phyloP scores from a whole-genome alignment of 345 rosid genomes.

The Eucalyptus leucophloia region DNA sequence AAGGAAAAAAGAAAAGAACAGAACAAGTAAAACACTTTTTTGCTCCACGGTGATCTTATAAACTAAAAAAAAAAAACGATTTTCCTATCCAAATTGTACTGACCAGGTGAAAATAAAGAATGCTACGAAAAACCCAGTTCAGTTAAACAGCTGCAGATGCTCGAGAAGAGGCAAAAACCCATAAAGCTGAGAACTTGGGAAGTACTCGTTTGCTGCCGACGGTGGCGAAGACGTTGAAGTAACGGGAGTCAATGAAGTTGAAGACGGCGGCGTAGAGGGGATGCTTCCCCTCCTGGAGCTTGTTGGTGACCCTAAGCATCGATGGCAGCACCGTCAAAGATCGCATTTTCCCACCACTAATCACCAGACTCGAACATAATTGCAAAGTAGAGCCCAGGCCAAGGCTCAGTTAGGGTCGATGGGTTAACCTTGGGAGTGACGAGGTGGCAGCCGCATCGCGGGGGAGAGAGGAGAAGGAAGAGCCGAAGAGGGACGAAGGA shows the following conservation, averaged over 20 bases:
- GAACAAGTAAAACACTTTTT: neutral
- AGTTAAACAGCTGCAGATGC: neutral
- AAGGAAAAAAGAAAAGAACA: neutral
- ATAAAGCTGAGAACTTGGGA: neutral
- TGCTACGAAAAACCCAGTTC: neutral
- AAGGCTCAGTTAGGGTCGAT: too few species aligned
- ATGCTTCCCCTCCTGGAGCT: slow-evolving; percentile 81
- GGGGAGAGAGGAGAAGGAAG: too few species aligned
- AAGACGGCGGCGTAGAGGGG: slow-evolving; percentile 86
- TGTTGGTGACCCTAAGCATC: slow-evolving; percentile 41
- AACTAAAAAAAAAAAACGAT: neutral
- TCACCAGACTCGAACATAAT: neutral
- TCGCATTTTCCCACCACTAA: neutral
- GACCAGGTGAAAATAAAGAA: neutral
- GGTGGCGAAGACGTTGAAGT: slow-evolving; percentile 83
- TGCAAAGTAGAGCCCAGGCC: neutral
- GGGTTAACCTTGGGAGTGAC: too few species aligned
- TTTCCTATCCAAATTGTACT: neutral
- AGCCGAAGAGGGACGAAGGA: too few species aligned
- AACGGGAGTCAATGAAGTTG: slow-evolving; percentile 86
- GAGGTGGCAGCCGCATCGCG: too few species aligned
- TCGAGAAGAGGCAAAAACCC: neutral
- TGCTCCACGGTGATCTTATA: neutral
- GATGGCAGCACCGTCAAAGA: too few species aligned
- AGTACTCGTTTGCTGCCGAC: slow-evolving; percentile 78